phyloP scores from a whole-genome alignment of 2,329 filamentous ascomycete genomes.

The Exophiala dermatitidis region DNA sequence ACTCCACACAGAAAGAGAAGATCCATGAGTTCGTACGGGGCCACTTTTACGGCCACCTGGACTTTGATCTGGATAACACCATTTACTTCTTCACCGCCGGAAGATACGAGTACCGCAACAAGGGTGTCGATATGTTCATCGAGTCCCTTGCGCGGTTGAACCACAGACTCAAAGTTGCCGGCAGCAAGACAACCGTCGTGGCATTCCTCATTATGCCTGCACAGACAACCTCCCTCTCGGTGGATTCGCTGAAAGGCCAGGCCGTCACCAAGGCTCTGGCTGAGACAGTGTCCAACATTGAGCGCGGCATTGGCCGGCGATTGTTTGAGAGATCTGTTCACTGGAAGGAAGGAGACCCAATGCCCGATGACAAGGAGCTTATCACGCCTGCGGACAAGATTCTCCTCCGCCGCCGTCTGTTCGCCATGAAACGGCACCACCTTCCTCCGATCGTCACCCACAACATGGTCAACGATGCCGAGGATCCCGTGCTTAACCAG shows the following conservation, averaged over 20 bases:
- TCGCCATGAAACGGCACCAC: constrained; percentile 88
- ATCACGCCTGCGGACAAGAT: constrained; percentile 89
- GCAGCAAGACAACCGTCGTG: constrained; percentile 88
- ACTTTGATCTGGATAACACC: constrained; percentile 94
- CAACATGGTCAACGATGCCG: constrained; percentile 92
- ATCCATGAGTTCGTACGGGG: constrained; percentile 97
- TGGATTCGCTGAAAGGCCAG: constrained; percentile 92
- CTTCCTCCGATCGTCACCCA: constrained; percentile 95
- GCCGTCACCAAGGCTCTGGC: constrained; percentile 93
- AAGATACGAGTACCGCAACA: constrained; percentile 95
- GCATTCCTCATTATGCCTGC: constrained; percentile 99
- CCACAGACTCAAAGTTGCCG: constrained; percentile 75
- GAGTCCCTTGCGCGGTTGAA: constrained; percentile 92
- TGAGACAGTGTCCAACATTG: constrained; percentile 88
- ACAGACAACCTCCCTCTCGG: constrained; percentile 87
- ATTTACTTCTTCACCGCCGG: constrained; percentile 97
- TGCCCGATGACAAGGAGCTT: constrained; percentile 95
- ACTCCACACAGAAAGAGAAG: constrained; percentile 93
- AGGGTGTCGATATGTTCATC: constrained; percentile 99
- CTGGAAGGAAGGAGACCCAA: constrained; percentile 89
- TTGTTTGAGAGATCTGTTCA: constrained; percentile 90
- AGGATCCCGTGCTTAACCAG: constrained; percentile 93
- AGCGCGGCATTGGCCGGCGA: constrained; percentile 83
- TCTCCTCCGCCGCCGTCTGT: constrained; percentile 79
- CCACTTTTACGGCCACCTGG: constrained; percentile 97